These are phyloP conservation scores for Pseudogymnoascus sp. DNA, from an alignment of 2,329 filamentous ascomycete genomes.

Conservation along the genomic window DNA sequence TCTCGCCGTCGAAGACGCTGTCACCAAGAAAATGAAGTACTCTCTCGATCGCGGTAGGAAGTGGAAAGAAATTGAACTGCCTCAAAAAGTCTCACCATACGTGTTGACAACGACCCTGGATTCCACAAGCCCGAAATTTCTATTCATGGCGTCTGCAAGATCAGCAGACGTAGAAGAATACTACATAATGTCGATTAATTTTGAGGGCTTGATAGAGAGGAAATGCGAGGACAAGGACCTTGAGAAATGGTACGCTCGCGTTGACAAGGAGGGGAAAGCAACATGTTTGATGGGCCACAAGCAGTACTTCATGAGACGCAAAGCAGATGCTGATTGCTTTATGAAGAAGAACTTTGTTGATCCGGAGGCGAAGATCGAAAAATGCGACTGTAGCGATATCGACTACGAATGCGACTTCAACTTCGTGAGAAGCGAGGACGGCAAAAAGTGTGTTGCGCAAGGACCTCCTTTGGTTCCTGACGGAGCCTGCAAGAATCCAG, in stretches of 20 bases:
- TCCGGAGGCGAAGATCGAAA: slow-evolving; percentile 57
- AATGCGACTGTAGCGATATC: slow-evolving; percentile 70
- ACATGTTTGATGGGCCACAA: slow-evolving; percentile 95
- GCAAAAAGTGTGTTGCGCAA: slow-evolving; percentile 58
- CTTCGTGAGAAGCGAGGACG: slow-evolving; percentile 61
- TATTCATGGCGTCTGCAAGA: slow-evolving; percentile 56
- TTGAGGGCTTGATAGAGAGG: slow-evolving; percentile 68
- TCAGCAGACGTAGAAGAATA: slow-evolving; percentile 42
- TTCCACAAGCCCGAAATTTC: slow-evolving; percentile 85
- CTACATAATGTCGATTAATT: slow-evolving; percentile 71
- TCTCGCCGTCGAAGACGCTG: slow-evolving; percentile 66
- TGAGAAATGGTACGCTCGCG: slow-evolving; percentile 80
- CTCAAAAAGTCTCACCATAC: slow-evolving; percentile 60
- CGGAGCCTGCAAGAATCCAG: slow-evolving; percentile 59
- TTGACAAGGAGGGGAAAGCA: slow-evolving; percentile 70
- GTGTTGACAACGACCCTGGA: slow-evolving; percentile 83
- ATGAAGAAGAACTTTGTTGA: slow-evolving; percentile 80
- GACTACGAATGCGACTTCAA: slow-evolving; percentile 98
- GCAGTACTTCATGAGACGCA: slow-evolving; percentile 77
- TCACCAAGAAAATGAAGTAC: slow-evolving; percentile 59
- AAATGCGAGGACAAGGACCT: slow-evolving; percentile 77
- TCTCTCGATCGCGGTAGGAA: slow-evolving; percentile 83
- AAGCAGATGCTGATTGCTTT: slow-evolving; percentile 83
- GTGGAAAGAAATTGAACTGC: slow-evolving; percentile 67
- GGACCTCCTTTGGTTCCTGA: slow-evolving; percentile 58